Base-by-base conservation (phyloP, 164 flowering plant genomes). In the Malania oleifera region DNA sequence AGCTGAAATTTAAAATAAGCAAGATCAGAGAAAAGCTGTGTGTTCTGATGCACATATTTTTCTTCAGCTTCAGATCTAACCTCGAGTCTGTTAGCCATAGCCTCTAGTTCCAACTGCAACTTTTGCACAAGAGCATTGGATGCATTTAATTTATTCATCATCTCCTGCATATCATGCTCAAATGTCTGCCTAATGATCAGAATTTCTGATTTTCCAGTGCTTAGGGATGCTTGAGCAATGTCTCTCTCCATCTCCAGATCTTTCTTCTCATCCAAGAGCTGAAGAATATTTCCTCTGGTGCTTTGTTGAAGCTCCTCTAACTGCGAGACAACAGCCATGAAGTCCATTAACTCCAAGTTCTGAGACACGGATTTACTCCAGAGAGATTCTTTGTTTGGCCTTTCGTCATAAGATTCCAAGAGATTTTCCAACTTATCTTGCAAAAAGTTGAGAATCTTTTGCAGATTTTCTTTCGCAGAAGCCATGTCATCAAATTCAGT, bases 71-170 rank as follows among this genome's bases (percentile, higher is more conserved):
- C 91, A 58, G 70, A 65, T 60, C 75, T 69, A 29, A 29, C 26
- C 67, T 70, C 62, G 47, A 80, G 46, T 60, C 65, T 87, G 48
- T 70, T 61, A n/a, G 79, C 65, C 57, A 87, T 23, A 45, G 67
- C 65, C 54, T 82, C 84, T 37, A 83, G 52, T 52, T 79, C 75
- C 44, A 43, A 56, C 57, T 82, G 86, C 73, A 83, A 83, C 61
- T 77, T 87, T 35, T 70, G 86, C 58, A 79, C 66, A 22, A 74
- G 67, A 29, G 70, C 65, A 66, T 64, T 72, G 39, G 85, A 79
- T 1, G 27, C 56, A 58, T 75, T 72, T 9, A 86, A 40, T 61
- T 78, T 74, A 60, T 47, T 44, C 39, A 49, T 59, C 72, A 84
- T 73, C 34, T 62, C 69, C 12, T 63, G 66, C 44, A 75, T 24